Evolutionary conservation across 192 early-diverging fungal species (phyloP), one percentile per base, ranked within the genome.

Genomic region (Umbelopsis isabellina): DNA sequence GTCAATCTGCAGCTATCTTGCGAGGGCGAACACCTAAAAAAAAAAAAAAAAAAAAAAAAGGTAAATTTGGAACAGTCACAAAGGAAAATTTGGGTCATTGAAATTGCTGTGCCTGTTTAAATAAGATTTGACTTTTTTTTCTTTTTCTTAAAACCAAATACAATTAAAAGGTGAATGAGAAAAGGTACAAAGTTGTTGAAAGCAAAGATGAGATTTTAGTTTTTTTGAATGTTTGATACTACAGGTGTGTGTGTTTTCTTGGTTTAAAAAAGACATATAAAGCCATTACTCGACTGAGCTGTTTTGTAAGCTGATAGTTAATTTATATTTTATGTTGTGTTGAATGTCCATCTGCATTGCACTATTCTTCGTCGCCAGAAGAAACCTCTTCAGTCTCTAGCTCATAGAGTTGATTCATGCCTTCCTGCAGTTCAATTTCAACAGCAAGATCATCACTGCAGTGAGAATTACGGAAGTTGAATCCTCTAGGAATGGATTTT

Each of bases 1-100:
- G 53, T 33, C 20, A 30, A 15, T 10, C 22, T 2, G 23, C 4
- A 16, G 25, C 23, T 16, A 5, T 2, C 15, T 33, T 25, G 15
- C 6, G 20, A 58, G 33, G 1, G 1, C 30, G 44, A 46, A 58
- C 27, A 30, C 1, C 27, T 30, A 2, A 46, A 47, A 58, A 70
- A 66, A 66, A 66, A 33, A 58, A 66, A 66, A 66, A 33, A 58
- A 52, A 52, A 52, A 52, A 52, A 23, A 52, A 52, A 61, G 16
- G 25, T 2, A 6, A 27, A 61, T 35, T 35, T 8, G 25, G 21
- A 23, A 33, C 55, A 61, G 55, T 61, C 55, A 61, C 55, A 30
- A 41, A 41, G 7, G 5, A 9, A 41, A 41, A 20, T 48, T 48
- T 48, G 46, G 46, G 1, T 48, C 27, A 30, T 30, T 30, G 10